phyloP scores from a whole-genome alignment of 352 stramenopile genomes.

The Globisporangium nodosum region DNA sequence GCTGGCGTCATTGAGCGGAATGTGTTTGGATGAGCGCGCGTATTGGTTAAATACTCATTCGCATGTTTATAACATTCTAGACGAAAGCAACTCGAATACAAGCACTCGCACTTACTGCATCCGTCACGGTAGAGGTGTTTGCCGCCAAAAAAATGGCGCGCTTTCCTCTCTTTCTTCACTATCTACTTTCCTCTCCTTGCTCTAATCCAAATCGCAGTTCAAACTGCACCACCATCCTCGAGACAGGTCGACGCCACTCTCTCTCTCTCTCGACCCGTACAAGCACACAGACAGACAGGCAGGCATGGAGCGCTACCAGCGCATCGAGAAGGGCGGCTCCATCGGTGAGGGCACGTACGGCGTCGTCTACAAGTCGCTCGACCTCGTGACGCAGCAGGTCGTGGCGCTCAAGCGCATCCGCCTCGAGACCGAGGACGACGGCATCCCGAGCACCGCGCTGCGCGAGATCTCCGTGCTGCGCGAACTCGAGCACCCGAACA shows the following conservation, averaged over 20 bases:
- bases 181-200: neutral
- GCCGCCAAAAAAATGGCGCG: slow-evolving; percentile 1
- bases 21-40: neutral
- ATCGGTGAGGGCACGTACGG: slow-evolving; percentile 96
- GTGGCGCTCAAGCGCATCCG: slow-evolving; percentile 96
- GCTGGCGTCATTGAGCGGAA: neutral
- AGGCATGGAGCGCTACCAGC: slow-evolving; percentile 89
- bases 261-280: neutral
- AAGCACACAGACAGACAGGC: neutral
- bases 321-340: slow-evolving; percentile 91
- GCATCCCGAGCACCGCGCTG: slow-evolving; percentile 97
- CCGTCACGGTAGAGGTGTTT: neutral
- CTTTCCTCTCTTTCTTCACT: neutral
- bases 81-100: neutral
- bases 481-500: slow-evolving; percentile 98
- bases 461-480: slow-evolving; percentile 98
- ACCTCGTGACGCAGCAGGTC: slow-evolving; percentile 88
- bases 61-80: too few relatives aligned
- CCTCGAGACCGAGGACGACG: slow-evolving; percentile 98
- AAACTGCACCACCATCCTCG: neutral
- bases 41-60: neutral
- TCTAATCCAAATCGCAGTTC: neutral
- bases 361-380: slow-evolving; percentile 95
- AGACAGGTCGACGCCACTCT: neutral
- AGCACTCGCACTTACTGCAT: neutral